phyloP scores from a whole-genome alignment of 116 monocot species.

The Phalaenopsis hybrid region DNA sequence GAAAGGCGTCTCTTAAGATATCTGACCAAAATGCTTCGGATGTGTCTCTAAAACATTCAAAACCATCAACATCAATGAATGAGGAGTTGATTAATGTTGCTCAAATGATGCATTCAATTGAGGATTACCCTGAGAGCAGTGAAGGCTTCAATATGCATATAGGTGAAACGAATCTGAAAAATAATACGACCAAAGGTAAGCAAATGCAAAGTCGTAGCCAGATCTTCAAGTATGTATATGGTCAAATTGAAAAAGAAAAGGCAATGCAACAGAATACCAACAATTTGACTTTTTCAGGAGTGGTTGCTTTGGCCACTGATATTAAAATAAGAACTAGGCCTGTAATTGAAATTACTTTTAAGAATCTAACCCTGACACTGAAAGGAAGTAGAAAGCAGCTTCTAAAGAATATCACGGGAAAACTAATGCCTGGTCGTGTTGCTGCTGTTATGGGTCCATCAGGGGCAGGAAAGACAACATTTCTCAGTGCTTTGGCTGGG shows the following conservation, averaged over 20 bases:
- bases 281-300: slow-evolving; percentile 34
- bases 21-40: not conserved
- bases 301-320: slow-evolving; percentile 30
- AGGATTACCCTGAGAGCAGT: slow-evolving; percentile 18
- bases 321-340: slow-evolving; percentile 26
- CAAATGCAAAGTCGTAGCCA: slow-evolving; percentile 32
- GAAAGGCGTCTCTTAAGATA: slow-evolving; percentile 14
- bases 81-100: slow-evolving; percentile 19
- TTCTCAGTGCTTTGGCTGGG: slow-evolving; percentile 48
- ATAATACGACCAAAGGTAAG: slow-evolving; percentile 27
- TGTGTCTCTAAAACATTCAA: not conserved
- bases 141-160: slow-evolving; percentile 23
- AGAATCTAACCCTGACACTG: slow-evolving; percentile 40
- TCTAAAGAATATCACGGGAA: slow-evolving; percentile 41
- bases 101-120: slow-evolving; percentile 28
- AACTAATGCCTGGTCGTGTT: slow-evolving; percentile 42
- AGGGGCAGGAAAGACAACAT: slow-evolving; percentile 62
- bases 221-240: slow-evolving; percentile 51
- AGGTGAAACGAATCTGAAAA: slow-evolving; percentile 29
- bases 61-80: slow-evolving; percentile 16
- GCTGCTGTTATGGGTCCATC: slow-evolving; percentile 63
- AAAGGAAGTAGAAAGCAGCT: slow-evolving; percentile 39
- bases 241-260: slow-evolving; percentile 54
- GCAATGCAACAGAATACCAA: slow-evolving; percentile 29
- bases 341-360: slow-evolving; percentile 46